Conservation (phyloP, 2,329 filamentous ascomycete genomes). For the Cladosporium sp. region DNA sequence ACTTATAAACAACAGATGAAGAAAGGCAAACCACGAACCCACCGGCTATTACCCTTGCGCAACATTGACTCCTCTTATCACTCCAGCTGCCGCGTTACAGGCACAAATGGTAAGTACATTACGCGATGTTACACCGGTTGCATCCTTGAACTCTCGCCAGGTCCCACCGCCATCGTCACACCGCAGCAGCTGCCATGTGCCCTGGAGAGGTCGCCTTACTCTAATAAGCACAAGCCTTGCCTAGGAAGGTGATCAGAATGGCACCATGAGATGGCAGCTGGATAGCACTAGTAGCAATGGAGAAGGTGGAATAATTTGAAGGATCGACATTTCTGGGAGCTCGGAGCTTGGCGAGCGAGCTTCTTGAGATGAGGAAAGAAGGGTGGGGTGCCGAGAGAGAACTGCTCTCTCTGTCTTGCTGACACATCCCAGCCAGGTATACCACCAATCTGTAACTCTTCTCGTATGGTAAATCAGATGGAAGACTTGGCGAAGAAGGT, state of each 20-base stretch:
- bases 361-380: background rate
- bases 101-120: background rate
- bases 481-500: background rate
- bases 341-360: slow-evolving; percentile 4
- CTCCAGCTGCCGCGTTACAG: background rate
- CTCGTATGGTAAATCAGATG: background rate
- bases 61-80: background rate
- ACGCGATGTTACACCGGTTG: slow-evolving; percentile 9
- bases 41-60: background rate
- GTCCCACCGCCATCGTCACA: slow-evolving; percentile 2
- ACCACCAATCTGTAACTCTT: background rate
- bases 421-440: background rate
- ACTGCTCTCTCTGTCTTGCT: background rate
- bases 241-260: slow-evolving; percentile 13
- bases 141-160: background rate
- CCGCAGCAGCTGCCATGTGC: background rate
- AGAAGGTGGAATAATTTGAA: slow-evolving; percentile 15
- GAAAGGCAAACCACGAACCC: background rate
- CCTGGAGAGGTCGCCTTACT: background rate
- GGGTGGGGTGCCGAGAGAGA: background rate
- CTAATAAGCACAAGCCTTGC: slow-evolving; percentile 15
- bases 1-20: background rate
- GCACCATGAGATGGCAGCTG: background rate
- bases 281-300: slow-evolving; percentile 6
- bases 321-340: background rate